phyloP scores from a whole-genome alignment of 768 basidiomycete species.

The Psilocybe azurescens region DNA sequence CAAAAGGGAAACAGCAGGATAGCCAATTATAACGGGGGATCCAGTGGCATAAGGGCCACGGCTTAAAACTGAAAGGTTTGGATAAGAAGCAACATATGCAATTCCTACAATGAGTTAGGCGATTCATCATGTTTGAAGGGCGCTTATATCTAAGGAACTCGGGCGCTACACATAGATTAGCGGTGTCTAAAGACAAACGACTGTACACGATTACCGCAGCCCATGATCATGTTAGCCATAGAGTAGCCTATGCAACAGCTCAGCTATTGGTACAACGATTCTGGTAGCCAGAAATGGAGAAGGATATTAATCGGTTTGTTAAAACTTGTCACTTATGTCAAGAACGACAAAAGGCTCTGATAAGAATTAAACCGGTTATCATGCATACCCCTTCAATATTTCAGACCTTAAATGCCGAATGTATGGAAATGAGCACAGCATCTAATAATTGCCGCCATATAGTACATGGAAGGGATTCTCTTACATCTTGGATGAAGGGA shows the following conservation, averaged over 20 bases:
- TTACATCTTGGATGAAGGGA: slow-evolving; percentile 29
- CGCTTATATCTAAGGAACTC: background rate
- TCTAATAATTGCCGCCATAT: background rate
- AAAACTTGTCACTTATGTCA: slow-evolving; percentile 11
- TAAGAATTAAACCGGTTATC: background rate
- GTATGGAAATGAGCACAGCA: background rate
- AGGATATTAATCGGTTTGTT: slow-evolving; percentile 4
- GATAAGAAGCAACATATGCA: no score
- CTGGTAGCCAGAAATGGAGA: slow-evolving; percentile 10
- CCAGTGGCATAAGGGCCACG: no score
- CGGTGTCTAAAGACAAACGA: slow-evolving; percentile 14
- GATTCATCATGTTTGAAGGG: background rate
- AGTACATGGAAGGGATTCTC: slow-evolving; percentile 22
- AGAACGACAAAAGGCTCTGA: background rate
- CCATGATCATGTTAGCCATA: slow-evolving; percentile 24
- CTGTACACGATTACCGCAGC: slow-evolving; percentile 23
- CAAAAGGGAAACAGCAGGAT: background rate
- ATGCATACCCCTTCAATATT: slow-evolving; percentile 1
- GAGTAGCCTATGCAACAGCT: background rate
- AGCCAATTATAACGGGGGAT: no score
- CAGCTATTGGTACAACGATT: background rate
- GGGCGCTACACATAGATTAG: slow-evolving; percentile 16
- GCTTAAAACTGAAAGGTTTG: no score
- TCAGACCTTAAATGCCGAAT: background rate
- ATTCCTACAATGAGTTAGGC: background rate